phyloP scores from a whole-genome alignment of 371 early-diverging fungal genomes.

The Mucor piriformis region DNA sequence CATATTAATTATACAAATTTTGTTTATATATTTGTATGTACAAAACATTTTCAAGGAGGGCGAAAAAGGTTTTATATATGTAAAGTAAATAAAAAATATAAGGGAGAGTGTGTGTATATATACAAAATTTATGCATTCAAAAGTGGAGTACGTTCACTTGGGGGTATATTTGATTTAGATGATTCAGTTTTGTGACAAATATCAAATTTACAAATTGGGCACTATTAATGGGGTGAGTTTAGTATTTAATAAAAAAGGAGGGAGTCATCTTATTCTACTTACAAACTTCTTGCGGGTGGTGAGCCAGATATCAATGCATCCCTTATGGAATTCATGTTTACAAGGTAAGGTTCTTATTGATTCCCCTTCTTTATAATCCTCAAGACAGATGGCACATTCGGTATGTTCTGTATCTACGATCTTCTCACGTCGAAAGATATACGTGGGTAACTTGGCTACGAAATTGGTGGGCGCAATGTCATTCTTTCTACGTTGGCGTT shows the following conservation, averaged over 20 bases:
- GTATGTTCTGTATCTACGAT: conserved; percentile 58
- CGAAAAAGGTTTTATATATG: background rate
- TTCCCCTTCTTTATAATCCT: conserved; percentile 86
- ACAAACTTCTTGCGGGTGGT: conserved; percentile 81
- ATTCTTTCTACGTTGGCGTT: conserved; percentile 59
- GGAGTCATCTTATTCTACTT: conserved; percentile 38
- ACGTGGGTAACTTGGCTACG: conserved; percentile 71
- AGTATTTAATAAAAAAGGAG: background rate
- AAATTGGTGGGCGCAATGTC: conserved; percentile 77
- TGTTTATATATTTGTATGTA: background rate
- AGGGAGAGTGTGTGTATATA: background rate
- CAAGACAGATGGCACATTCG: conserved; percentile 95
- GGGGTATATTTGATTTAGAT: conserved; percentile 23
- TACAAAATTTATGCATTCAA: conserved; percentile 30
- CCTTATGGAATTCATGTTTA: conserved; percentile 90
- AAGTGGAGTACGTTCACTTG: conserved; percentile 47
- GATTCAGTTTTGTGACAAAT: conserved; percentile 40
- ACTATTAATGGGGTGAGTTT: conserved; percentile 18
- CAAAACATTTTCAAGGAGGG: background rate
- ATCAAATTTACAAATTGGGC: conserved; percentile 53
- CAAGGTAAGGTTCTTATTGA: conserved; percentile 85
- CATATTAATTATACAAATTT: background rate
- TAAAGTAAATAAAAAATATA: background rate
- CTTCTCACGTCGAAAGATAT: conserved; percentile 58
- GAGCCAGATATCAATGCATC: conserved; percentile 91